Base-by-base conservation (phyloP, 176 grass and related monocot genomes). In the Cenchrus purpureus region DNA sequence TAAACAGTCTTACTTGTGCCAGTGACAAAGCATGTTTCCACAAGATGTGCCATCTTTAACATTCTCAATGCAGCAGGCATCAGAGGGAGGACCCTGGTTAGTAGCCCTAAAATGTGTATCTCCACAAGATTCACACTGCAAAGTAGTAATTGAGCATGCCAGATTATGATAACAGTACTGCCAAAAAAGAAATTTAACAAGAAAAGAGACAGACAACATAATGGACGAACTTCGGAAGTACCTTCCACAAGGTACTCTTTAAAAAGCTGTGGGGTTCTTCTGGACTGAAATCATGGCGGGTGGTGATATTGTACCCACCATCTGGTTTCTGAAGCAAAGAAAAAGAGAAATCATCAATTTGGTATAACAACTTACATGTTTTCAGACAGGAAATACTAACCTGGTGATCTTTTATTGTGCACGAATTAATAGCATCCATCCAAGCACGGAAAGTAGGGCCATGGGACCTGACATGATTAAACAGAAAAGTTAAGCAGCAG, bases 381-480 rank as follows among this genome's bases (percentile, higher is more conserved):
- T 71, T 74, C 63, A 80, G 12, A 54, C 80, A 77, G 56, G 62
- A 64, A 80, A 79, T 11, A 85, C 82, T 43, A 88, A 89, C 92
- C 71, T 92, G 75, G 54, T 19, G 3, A 91, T 97, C 95, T 31
- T 81, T 57, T 60, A 71, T 2, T 0, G 84, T 31, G 68, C 87
- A 93, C 31, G 61, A 57, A 66, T 95, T 93, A 49, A 95, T 95
- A 76, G 89, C 87, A 79, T 95, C 66, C 95, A 97, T 93, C 76
- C 81, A 84, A 79, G 73, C 68, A 84, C 79, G 88, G 49, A 97
- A 97, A 77, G 40, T 29, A 65, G 84, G 64, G 49, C 95, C 92
- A 79, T 97, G 95, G 65, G 85, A 90, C 62, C 22, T 64, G 4
- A 15, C 82, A 85, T 62, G 44, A 86, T 85, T 74, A 51, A 68